Percentiles rank a stretch among this genome's conserved stretches.
Conservation (phyloP, 495 filamentous ascomycete genomes). For the Collariella sp. region DNA sequence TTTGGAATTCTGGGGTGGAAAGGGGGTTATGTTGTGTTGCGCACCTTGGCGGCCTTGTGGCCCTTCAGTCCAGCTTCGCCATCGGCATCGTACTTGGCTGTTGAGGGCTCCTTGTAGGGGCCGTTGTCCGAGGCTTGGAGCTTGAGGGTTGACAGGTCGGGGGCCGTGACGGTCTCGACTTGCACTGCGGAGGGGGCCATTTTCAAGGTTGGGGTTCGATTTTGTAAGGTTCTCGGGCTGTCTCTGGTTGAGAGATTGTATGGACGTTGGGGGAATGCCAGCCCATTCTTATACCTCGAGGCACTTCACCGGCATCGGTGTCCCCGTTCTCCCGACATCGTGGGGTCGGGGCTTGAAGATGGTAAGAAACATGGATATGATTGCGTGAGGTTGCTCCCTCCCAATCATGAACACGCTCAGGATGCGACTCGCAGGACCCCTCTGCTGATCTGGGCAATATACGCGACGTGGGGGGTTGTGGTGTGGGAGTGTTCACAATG, state of each 20-base stretch:
- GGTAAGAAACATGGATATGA: constrained; percentile 17
- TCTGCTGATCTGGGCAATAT: background rate
- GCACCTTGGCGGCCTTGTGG: constrained; percentile 37
- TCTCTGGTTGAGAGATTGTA: background rate
- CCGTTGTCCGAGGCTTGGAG: constrained; percentile 36
- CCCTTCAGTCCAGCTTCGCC: constrained; percentile 39
- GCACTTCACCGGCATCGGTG: background rate
- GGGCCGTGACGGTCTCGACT: constrained; percentile 24
- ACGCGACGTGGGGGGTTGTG: background rate
- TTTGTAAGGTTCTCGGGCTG: background rate
- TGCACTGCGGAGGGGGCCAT: constrained; percentile 31
- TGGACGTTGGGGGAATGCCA: background rate
- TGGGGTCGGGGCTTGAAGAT: constrained; percentile 10
- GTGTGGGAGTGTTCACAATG: background rate
- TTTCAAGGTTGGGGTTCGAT: background rate
- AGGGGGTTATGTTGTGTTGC: background rate
- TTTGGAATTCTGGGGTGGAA: background rate
- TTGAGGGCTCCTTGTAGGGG: constrained; percentile 55
- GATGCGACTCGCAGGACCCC: background rate
- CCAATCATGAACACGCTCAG: constrained; percentile 8
- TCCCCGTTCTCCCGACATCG: background rate
- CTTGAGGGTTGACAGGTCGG: constrained; percentile 23
- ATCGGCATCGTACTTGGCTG: constrained; percentile 44
- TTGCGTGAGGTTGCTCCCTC: constrained; percentile 12
- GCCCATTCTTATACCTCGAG: background rate